These are phyloP conservation scores for Crataegus laevigata DNA, from an alignment of 306 rosid genomes.

Conservation along the genomic window DNA sequence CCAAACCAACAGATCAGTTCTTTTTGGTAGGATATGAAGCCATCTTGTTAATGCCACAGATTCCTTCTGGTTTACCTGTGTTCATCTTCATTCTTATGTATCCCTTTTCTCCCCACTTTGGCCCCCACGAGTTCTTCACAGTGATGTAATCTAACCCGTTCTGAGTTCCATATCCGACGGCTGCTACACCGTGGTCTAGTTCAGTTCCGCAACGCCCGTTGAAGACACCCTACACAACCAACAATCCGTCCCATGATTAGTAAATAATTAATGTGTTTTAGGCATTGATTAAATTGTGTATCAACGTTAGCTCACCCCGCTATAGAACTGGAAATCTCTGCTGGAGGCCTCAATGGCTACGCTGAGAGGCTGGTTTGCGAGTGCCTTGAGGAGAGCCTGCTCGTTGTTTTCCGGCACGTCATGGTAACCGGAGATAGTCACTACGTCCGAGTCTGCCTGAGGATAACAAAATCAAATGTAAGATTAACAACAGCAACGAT, in stretches of 20 bases:
- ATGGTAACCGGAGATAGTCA: slow-evolving; percentile 67
- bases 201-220: slow-evolving; percentile 74
- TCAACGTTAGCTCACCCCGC: slow-evolving; percentile 48
- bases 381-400: slow-evolving; percentile 70
- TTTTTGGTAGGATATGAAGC: slow-evolving; percentile 86
- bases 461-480: background rate
- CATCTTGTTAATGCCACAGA: slow-evolving; percentile 81
- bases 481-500: background rate
- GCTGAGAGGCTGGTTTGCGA: slow-evolving; percentile 86
- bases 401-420: slow-evolving; percentile 84
- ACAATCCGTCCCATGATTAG: background rate
- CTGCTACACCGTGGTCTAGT: slow-evolving; percentile 88
- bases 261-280: background rate
- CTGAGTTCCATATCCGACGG: slow-evolving; percentile 80
- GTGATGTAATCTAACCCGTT: slow-evolving; percentile 65
- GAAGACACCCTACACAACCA: slow-evolving; percentile 61
- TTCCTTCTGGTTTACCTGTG: slow-evolving; percentile 66
- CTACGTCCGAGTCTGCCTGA: slow-evolving; percentile 53
- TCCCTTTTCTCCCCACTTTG: slow-evolving; percentile 94
- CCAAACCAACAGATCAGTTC: slow-evolving; percentile 14
- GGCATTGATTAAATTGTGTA: no score
- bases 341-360: slow-evolving; percentile 81
- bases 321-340: slow-evolving; percentile 86
- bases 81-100: slow-evolving; percentile 71
- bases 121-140: slow-evolving; percentile 86